Evolutionary conservation across 768 basidiomycete genomes (phyloP), one percentile per base, ranked within the genome.

Genomic region (Tubosaeta sp.): DNA sequence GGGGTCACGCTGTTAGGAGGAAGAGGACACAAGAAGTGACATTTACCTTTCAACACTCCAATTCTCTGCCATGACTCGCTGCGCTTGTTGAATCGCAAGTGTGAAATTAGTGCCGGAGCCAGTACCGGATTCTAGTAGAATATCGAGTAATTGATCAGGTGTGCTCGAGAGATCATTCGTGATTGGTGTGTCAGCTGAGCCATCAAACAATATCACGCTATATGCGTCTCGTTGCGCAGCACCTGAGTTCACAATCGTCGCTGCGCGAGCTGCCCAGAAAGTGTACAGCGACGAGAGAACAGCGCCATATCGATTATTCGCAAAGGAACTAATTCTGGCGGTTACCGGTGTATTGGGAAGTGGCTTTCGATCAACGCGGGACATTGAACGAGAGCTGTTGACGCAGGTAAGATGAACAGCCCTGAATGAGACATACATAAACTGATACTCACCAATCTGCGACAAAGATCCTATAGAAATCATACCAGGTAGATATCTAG

Each of bases 261-360:
- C 65, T 11, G 73, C 69, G 3, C 83, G 74, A 0, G 84, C 75
- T 11, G 66, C 54, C 83, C 83, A 85, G 61, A 85, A 85, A 16
- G 69, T 68, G 49, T 81, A 62, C 7, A 84, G 57, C 0, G 83
- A 76, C 0, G 81, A 79, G 38, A 77, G 78, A 0, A 83, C 84
- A 1, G 83, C 81, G 0, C 83, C 83, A 16, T 82, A 72, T 27
- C 83, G 67, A 54, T 85, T 77, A 51, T 80, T 63, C 35, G 69
- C 66, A 0, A 48, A 56, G 11, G 59, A 61, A 7, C 58, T 49
- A 38, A 83, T 81, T 33, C 59, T 59, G n/a, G 62, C 53, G 4
- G 74, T 70, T 4, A 52, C 68, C 0, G 80, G 78, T 2, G 77
- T 75, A 43, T 73, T 68, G 1, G 61, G 59, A 4, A 83, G 70